Evolutionary conservation across 495 filamentous ascomycete genomes (phyloP), one percentile per base, ranked within the genome.

Genomic region (Aspergillus nidulans): DNA sequence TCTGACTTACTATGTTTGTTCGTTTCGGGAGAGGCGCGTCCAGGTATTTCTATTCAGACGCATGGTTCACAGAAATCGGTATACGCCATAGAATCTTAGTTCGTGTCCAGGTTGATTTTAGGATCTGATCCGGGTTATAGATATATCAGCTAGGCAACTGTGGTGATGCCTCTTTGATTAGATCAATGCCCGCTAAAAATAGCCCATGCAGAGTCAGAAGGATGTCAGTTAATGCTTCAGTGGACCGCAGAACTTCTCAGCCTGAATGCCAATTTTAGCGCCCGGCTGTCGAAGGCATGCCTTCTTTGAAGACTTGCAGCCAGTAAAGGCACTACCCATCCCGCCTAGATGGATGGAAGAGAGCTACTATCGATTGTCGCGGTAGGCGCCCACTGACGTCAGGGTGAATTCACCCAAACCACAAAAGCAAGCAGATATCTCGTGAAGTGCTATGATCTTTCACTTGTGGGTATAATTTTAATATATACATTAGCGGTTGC

Each of bases 381-480:
- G 69, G 61, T 57, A 67, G 65, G 64, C 64, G 65, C 68, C 30
- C 18, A 42, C 47, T 63, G 67, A 70, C 65, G 69, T 71, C 67
- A 69, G 52, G 56, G 4, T 16, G n/a, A n/a, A 16, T 16, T 18
- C 13, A 50, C 13, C 26, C 26, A 12, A 45, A n/a, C 39, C 45
- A 12, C 20, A 28, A 26, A 21, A 21, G 3, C 6, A 15, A 28
- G 2, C 51, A 10, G 28, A 13, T 12, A 23, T 26, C 12, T 8
- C 6, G 13, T 28, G 10, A 16, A 39, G 49, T 28, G 45, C 42
- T 54, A 53, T 53, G 57, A 39, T 54, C 43, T 54, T 47, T 60
- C 38, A 24, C 25, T 46, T 20, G 12, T 46, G 26, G 30, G 40
- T 38, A 45, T 26, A 23, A 6, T 62, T 34, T 34, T 12, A 13